A percentile compares a stretch with the other conserved stretches of the same genome.
phyloP scores from a whole-genome alignment of 441 rosid species.

The Bocquillonia castaneifolia region DNA sequence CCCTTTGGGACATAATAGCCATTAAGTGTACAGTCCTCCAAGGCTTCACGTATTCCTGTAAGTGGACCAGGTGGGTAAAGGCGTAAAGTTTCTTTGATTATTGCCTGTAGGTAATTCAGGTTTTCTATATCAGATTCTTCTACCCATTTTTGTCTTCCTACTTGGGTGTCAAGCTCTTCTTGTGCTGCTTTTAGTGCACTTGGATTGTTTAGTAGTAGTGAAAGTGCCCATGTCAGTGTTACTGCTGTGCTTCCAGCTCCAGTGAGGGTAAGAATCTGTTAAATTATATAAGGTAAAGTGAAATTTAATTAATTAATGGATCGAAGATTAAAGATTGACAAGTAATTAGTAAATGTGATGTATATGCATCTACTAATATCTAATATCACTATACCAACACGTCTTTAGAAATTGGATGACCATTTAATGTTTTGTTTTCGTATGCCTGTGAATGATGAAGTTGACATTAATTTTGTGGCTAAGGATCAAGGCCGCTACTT shows the following conservation, averaged over 20 bases:
- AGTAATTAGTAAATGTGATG: no score
- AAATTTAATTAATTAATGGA: not conserved
- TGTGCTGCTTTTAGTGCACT: constrained; percentile 23
- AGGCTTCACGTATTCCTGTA: constrained; percentile 41
- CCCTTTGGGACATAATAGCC: constrained; percentile 41
- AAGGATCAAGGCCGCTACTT: no score
- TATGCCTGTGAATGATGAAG: no score
- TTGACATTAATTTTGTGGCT: no score
- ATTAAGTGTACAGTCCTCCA: constrained; percentile 40
- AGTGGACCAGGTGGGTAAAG: constrained; percentile 53
- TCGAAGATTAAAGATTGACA: not conserved
- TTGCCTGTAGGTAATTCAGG: constrained; percentile 44
- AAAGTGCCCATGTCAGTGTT: constrained; percentile 17
- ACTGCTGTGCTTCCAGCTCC: constrained; percentile 14
- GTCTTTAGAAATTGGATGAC: no score
- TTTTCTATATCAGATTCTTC: constrained; percentile 45
- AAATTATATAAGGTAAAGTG: not conserved
- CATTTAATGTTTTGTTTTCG: no score
- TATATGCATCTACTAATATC: no score
- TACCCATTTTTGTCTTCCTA: constrained; percentile 39
- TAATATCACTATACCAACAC: no score
- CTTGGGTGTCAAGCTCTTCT: constrained; percentile 45
- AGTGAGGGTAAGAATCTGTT: constrained; percentile 9
- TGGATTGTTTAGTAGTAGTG: constrained; percentile 16
- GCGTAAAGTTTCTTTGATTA: constrained; percentile 49